These are phyloP conservation scores for Nothophaeocryptopus gaeumannii DNA, from an alignment of 2,329 filamentous ascomycete genomes.

Conservation along the genomic window DNA sequence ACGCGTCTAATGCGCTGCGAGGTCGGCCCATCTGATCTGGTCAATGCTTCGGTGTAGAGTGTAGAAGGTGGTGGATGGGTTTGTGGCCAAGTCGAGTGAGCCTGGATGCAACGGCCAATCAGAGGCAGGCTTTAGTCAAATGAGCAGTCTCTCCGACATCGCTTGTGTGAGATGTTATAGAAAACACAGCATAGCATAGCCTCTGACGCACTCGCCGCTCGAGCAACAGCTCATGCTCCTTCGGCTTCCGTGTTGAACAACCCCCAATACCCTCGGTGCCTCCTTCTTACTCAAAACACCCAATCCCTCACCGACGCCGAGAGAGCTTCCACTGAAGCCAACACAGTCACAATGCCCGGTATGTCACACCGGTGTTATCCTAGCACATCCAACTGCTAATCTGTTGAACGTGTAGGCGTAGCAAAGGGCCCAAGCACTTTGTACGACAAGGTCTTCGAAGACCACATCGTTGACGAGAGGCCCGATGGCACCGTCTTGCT, in stretches of 20 bases:
- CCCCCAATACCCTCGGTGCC: neutral
- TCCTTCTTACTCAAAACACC: neutral
- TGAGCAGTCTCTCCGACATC: too few species aligned
- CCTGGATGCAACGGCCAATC: too few species aligned
- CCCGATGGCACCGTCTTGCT: constrained; percentile 87
- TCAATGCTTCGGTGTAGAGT: too few species aligned
- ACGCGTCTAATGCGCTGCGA: too few species aligned
- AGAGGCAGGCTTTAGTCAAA: too few species aligned
- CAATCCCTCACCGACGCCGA: neutral
- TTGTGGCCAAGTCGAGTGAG: too few species aligned
- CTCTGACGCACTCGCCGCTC: neutral
- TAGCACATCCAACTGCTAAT: neutral
- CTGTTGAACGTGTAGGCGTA: constrained; percentile 15
- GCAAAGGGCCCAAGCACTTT: constrained; percentile 32
- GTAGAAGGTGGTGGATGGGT: too few species aligned
- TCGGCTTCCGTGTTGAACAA: neutral
- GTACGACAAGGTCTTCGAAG: constrained; percentile 96
- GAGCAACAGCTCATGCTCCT: neutral
- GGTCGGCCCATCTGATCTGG: too few species aligned
- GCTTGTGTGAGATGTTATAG: too few species aligned
- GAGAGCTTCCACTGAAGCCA: neutral
- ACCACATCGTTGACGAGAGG: constrained; percentile 93
- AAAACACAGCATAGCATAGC: too few species aligned
- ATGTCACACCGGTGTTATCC: too few species aligned
- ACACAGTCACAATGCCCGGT: too few species aligned